A percentile compares a stretch with the other conserved stretches of the same genome.
phyloP scores from a whole-genome alignment of 345 rosid species.

The Passiflora organensis region DNA sequence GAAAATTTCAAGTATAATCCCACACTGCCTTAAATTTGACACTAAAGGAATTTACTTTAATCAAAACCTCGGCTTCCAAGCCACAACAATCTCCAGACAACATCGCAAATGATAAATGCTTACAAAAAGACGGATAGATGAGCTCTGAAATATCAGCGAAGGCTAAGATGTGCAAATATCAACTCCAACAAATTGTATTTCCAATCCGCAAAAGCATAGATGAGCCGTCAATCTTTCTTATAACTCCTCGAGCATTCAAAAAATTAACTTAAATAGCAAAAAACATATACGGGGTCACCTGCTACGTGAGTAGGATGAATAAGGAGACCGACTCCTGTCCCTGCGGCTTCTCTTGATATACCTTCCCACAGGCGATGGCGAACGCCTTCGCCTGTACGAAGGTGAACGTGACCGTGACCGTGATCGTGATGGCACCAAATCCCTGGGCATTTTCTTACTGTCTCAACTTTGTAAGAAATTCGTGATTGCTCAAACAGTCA shows the following conservation, averaged over 20 bases:
- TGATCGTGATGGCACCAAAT: too few species aligned
- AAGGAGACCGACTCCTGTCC: constrained; percentile 77
- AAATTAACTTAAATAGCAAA: constrained; percentile 16
- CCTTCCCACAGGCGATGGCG: constrained; percentile 68
- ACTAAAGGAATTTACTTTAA: not conserved
- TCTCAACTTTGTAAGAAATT: not conserved
- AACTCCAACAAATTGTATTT: constrained; percentile 24
- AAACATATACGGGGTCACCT: constrained; percentile 72
- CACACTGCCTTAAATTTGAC: not conserved
- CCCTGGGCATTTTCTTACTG: constrained; percentile 62
- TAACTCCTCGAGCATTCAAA: constrained; percentile 19
- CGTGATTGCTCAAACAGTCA: not conserved
- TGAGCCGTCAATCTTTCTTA: constrained; percentile 37
- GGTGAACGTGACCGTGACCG: constrained; percentile 64
- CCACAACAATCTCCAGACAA: not conserved
- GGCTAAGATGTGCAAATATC: constrained; percentile 25
- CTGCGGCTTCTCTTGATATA: constrained; percentile 71
- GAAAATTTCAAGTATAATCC: not conserved
- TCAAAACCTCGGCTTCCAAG: not conserved
- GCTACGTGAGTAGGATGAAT: constrained; percentile 67
- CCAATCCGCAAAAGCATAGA: constrained; percentile 26
- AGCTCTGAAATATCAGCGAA: constrained; percentile 9
- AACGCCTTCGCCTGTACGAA: constrained; percentile 55
- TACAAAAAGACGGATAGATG: not conserved
- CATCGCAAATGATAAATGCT: not conserved